A percentile compares a stretch with the other conserved stretches of the same genome.
Conservation (phyloP, 129 eudicot genomes). For the Ambrosia artemisiifolia region DNA sequence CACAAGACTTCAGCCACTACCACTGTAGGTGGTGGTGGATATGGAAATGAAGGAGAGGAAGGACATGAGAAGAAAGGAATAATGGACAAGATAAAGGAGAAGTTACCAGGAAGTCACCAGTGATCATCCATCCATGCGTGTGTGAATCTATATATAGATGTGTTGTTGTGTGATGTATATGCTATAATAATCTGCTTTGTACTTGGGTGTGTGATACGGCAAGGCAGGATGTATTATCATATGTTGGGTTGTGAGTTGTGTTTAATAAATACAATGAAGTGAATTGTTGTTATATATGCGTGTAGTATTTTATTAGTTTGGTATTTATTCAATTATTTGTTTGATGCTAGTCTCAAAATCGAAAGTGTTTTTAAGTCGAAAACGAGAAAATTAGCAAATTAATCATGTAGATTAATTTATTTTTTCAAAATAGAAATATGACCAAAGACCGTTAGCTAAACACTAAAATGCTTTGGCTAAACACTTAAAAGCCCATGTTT, state of each 20-base stretch:
- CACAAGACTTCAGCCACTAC: background rate
- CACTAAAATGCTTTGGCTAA: too few relatives aligned
- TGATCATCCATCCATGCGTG: background rate
- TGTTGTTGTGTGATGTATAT: background rate
- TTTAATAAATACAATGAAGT: background rate
- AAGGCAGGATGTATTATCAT: background rate
- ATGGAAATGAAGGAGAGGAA: constrained; percentile 44
- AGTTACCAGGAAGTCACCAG: constrained; percentile 51
- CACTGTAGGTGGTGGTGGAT: constrained; percentile 16
- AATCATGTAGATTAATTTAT: too few relatives aligned
- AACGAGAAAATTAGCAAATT: too few relatives aligned
- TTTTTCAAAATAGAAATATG: too few relatives aligned
- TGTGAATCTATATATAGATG: background rate
- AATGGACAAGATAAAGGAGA: constrained; percentile 69
- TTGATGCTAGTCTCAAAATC: too few relatives aligned
- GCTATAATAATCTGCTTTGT: constrained; percentile 20
- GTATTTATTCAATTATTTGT: too few relatives aligned
- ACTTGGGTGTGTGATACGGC: background rate
- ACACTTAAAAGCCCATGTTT: too few relatives aligned
- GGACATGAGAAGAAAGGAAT: constrained; percentile 59
- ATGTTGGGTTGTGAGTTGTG: constrained; percentile 8
- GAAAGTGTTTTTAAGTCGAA: too few relatives aligned
- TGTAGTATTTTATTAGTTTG: background rate
- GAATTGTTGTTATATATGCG: background rate
- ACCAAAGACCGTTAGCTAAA: too few relatives aligned